Evolutionary conservation across 306 rosid genomes (phyloP).

Genomic region (Cucurbita moschata): DNA sequence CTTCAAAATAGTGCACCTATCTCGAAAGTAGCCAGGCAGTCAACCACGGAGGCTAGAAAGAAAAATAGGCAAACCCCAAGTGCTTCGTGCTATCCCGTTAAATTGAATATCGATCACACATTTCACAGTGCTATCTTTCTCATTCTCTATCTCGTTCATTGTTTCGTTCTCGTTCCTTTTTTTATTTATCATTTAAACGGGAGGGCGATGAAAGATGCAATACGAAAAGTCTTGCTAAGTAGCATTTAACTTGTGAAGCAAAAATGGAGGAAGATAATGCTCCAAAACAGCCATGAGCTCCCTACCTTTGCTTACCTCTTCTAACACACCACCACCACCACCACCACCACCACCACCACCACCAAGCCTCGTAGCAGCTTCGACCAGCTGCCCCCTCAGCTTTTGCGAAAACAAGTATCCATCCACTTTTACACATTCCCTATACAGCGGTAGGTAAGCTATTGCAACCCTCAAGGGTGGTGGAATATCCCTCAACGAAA

Average conservation of each 20-base stretch:
- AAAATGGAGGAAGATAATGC: slow-evolving; percentile 71
- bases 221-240: slow-evolving; percentile 16
- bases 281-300: slow-evolving; percentile 62
- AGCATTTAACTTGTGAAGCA: slow-evolving; percentile 20
- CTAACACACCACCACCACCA: slow-evolving; percentile 33
- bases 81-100: not conserved
- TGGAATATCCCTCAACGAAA: slow-evolving; percentile 75
- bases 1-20: not conserved
- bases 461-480: slow-evolving; percentile 49
- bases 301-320: slow-evolving; percentile 39
- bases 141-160: not conserved
- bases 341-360: slow-evolving; percentile 41
- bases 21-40: slow-evolving; percentile 1
- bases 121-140: not conserved
- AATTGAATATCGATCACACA: not conserved
- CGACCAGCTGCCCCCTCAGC: slow-evolving; percentile 70
- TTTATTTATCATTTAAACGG: not conserved
- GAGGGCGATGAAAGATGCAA: slow-evolving; percentile 3
- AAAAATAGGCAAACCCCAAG: not conserved
- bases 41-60: not conserved
- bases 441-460: slow-evolving; percentile 70
- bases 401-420: slow-evolving; percentile 66
- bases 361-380: slow-evolving; percentile 63
- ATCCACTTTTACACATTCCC: slow-evolving; percentile 54
- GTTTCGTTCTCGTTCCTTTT: not conserved